Base-by-base conservation (phyloP, 768 basidiomycete species). In the Leccinum disarticulatum region DNA sequence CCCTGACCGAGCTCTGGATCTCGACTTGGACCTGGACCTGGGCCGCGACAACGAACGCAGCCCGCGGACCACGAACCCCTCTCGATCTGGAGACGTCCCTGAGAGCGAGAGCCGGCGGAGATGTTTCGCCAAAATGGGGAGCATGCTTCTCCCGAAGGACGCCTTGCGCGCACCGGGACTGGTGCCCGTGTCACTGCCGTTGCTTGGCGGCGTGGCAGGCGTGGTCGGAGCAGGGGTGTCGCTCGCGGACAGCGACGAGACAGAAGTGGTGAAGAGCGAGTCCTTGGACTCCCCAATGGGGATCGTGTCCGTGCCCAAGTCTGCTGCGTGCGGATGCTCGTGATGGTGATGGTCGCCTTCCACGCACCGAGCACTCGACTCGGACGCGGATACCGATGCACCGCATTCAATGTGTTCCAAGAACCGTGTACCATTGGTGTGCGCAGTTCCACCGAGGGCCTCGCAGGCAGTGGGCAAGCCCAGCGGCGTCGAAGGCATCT, bases 221-320 rank as follows among this genome's bases (percentile, higher is more conserved):
- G 71, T 74, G 9, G 61, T 58, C 0, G 73, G 73, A 1, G 62
- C 64, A 8, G 66, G 52, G 3, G 65, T 68, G 5, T 65, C 68
- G 43, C 53, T 65, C 19, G 61, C 57, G 1, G 68, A 62, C 25
- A 68, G n/a, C 5, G 68, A 70, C 11, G 68, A 69, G 2, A 56
- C 43, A 13, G 70, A 71, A 4, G 70, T 57, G 38, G 68, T 62
- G 51, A 74, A 74, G 14, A 73, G 66, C 10, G 70, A 71, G 38
- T 71, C 70, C 30, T 63, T 70, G 41, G 68, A 74, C 50, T 74
- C 71, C 0, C 38, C 63, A 17, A 61, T 43, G 19, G 68, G 59
- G 4, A 69, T 61, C 3, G 55, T 59, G 50, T 55, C 25, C 0
- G 56, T 55, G 25, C 46, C 50, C 15, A 49, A 46, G 50, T 46